Base-by-base conservation (phyloP, 2,329 filamentous ascomycete species). In the Calonectria fujianensis region DNA sequence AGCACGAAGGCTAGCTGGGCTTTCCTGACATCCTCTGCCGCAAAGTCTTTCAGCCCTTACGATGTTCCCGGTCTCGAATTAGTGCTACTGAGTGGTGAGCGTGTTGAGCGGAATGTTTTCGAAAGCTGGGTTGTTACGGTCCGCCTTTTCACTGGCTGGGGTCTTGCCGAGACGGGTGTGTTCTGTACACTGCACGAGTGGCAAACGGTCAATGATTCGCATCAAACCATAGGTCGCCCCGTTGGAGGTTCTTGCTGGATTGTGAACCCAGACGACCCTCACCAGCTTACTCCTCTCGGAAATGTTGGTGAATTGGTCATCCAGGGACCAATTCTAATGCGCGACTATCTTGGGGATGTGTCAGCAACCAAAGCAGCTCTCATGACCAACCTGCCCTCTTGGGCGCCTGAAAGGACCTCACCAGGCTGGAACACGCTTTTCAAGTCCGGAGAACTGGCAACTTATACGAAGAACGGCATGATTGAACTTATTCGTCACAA, bases 401-500 rank as follows among this genome's bases (percentile, higher is more conserved):
- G 80, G 78, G 59, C 78, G 0, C 59, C 73, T 0, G 69, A 48
- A 1, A 73, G 76, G 1, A 84, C 74, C 35, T 32, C 66, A 72
- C 39, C 70, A 52, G n/a, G 39, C 11, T 39, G 69, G 68, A 13
- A 64, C 18, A 14, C 63, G 20, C 64, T 79, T 14, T 81, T 79
- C 35, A 78, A 78, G 37, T 80, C 81, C 0, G 80, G 81, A 9
- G 81, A 82, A 31, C 52, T 81, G 0, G 73, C 78, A 13, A 70
- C 74, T 20, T 83, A 84, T 32, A 73, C 81, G 29, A 50, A 67
- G 0, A 80, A 88, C 64, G 85, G 86, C 4, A 75, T 73, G n/a
- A 79, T 89, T 10, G 75, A 81, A 0, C 88, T 85, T 68, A 76
- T 89, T 50, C 89, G 89, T 39, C 83, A 90, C 35, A 89, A 89